phyloP scores from a whole-genome alignment of 2,329 filamentous ascomycete genomes.

The Hawksworthiomyces lignivorus region DNA sequence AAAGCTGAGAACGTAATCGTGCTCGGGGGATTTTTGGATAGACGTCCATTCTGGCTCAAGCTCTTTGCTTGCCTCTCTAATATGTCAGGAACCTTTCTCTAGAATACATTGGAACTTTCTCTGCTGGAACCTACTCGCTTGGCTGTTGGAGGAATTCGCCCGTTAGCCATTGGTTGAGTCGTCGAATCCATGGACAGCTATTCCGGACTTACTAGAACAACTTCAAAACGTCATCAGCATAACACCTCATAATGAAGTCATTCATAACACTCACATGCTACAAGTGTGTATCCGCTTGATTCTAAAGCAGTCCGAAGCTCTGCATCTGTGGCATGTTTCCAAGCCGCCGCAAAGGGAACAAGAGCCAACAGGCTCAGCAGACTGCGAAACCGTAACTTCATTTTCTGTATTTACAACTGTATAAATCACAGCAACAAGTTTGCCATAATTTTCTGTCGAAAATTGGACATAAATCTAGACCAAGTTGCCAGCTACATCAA shows the following conservation, averaged over 20 bases:
- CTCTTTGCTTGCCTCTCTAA: conserved; percentile 23
- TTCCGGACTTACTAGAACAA: conserved; percentile 3
- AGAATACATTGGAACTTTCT: no score
- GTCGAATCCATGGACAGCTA: no score
- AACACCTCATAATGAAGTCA: no score
- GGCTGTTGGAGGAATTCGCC: not conserved
- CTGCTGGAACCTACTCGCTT: not conserved
- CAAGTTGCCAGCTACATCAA: not conserved
- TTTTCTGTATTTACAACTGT: no score
- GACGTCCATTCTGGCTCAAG: conserved; percentile 29
- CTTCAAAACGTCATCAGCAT: not conserved
- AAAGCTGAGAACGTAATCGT: conserved; percentile 23
- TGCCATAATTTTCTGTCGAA: no score
- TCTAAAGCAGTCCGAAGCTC: conserved; percentile 8
- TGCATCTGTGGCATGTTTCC: conserved; percentile 16
- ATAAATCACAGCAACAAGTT: no score
- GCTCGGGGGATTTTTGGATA: conserved; percentile 17
- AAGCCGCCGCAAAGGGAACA: conserved; percentile 8
- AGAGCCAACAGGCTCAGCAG: not conserved
- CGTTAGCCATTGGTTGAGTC: no score
- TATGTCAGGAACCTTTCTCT: not conserved
- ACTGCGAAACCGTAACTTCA: no score
- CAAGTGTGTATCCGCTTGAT: conserved; percentile 18
- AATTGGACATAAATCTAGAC: no score
- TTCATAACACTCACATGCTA: conserved; percentile 24